Base-by-base conservation (phyloP, 441 rosid genomes). In the Populus hybrid region DNA sequence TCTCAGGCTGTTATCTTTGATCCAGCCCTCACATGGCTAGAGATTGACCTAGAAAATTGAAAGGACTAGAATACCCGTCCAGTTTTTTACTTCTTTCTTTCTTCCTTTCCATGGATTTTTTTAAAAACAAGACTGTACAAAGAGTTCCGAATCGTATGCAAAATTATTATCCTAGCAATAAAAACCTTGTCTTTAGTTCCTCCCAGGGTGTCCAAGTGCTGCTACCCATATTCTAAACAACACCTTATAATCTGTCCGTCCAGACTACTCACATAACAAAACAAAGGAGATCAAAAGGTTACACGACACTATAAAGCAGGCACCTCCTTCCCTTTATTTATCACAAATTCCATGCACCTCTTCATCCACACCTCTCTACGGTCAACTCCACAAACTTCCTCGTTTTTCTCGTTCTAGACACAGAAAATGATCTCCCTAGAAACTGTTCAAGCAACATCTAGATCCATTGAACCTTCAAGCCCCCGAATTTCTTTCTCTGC, bases 401-500 rank as follows among this genome's bases (percentile, higher is more conserved):
- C 40, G 57, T 30, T 30, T 76, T 42, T 38, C 54, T 6, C 32
- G 24, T 65, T 71, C 54, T 18, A 40, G 16, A 71, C 20, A 18
- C 63, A 57, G 61, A 72, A 76, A 38, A 88, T 92, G 92, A 90
- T 86, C 65, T 84, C 94, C 40, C 69, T 80, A 24, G 95, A 90
- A 79, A 80, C 85, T 11, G 80, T 80, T 67, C 87, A 80, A 66
- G 81, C 82, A 40, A 42, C 83, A 74, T 73, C 89, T 42, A 64
- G 83, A 77, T 82, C 87, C 72, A 83, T 80, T 9, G 85, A 85
- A 7, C 85, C 83, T 42, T 75, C 93, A 2, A 90, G 94, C 70
- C 95, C 97, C 5, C 84, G 98, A 66, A 89, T 92, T 73, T 95
- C 98, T 6, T 93, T 95, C 90, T 93, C 99, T 0, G 87, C 93